A percentile compares a stretch with the other conserved stretches of the same genome.
These are phyloP conservation scores for Aspergillus nomiae DNA, from an alignment of 2,329 filamentous ascomycete genomes.

Conservation along the genomic window DNA sequence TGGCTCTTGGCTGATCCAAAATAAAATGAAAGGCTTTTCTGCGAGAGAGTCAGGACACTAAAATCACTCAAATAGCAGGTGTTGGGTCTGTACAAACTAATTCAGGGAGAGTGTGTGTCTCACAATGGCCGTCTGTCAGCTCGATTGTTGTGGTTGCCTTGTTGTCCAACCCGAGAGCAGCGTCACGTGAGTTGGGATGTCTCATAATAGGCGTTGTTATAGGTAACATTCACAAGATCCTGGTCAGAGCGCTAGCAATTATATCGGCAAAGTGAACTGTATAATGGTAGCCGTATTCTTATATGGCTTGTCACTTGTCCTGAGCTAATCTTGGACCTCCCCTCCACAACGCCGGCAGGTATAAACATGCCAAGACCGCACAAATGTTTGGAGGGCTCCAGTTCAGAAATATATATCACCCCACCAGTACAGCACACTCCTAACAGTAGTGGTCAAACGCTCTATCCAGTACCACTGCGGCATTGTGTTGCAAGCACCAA, in stretches of 20 bases:
- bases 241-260: not conserved
- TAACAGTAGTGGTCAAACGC: no score
- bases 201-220: not conserved
- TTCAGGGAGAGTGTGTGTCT: not conserved
- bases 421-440: no score
- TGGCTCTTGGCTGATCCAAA: not conserved
- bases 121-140: not conserved
- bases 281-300: not conserved
- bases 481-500: no score
- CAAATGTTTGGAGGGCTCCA: no score
- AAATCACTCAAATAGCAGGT: not conserved
- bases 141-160: not conserved
- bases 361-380: not conserved
- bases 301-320: not conserved
- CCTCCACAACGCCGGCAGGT: not conserved
- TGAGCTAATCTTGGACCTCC: rapidly evolving
- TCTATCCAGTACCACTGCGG: no score
- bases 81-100: not conserved
- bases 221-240: not conserved
- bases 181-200: not conserved
- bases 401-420: no score
- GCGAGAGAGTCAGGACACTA: not conserved
- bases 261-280: not conserved
- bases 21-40: not conserved
- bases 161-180: not conserved